Base-by-base conservation (phyloP, 2,329 filamentous ascomycete genomes). In the Penicillium sp. region DNA sequence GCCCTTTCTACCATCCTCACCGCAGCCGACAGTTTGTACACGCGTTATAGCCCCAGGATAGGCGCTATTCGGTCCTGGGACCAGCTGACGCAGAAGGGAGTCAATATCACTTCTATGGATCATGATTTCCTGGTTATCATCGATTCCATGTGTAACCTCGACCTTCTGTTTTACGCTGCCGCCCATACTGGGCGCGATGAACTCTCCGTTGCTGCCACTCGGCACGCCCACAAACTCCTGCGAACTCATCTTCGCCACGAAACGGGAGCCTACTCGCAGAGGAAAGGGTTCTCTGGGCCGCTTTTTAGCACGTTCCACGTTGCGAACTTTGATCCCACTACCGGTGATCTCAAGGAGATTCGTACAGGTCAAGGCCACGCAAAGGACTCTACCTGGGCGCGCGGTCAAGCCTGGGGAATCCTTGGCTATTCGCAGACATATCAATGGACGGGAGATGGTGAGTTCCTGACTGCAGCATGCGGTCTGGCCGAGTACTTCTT, bases 51-150 rank as follows among this genome's bases (percentile, higher is more conserved):
- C 7, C 72, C 77, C 38, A 73, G 73, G 17, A 66, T 76, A 0
- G 73, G 76, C 14, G 78, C 76, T 8, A 77, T 79, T 17, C 74
- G 78, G 22, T 78, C 75, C 45, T 67, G 60, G 67, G 58, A 70
- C 41, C 38, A 31, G 22, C 56, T 67, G 20, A 54, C 64, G 15
- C 63, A 66, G 34, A 58, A 54, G 20, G 55, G 59, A 14, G 52
- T 60, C 8, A 54, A 48, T 6, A 63, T 78, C 12, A 77, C 70
- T 0, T 69, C 75, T 34, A 75, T 74, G 70, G 57, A 66, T 0
- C 67, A 69, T 3, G 73, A 78, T 50, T 76, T 77, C 35, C 62
- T 79, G 0, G 75, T 79, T 28, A 79, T 79, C n/a, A 77, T 79
- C 31, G 77, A 79, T 49, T 78, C 75, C 68, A 76, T 79, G 68